phyloP scores from a whole-genome alignment of 805 yeast genomes.

The Ogataea sp. region DNA sequence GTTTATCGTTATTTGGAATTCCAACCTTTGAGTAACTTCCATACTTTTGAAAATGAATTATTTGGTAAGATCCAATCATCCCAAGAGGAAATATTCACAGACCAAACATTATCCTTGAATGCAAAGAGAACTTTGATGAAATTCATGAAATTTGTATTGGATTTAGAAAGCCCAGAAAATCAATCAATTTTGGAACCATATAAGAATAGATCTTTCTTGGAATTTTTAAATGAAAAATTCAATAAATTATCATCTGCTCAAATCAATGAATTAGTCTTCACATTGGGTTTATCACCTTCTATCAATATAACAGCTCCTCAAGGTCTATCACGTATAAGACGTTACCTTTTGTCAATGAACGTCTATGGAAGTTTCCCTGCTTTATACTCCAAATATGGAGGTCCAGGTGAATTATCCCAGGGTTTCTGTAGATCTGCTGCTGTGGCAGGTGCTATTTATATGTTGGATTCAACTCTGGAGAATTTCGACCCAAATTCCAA shows the following conservation, averaged over 20 bases:
- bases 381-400: constrained; percentile 86
- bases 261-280: constrained; percentile 72
- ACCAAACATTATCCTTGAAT: constrained; percentile 63
- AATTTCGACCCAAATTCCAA: constrained; percentile 60
- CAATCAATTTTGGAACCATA: constrained; percentile 39
- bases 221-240: constrained; percentile 58
- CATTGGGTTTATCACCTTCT: constrained; percentile 73
- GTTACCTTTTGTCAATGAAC: constrained; percentile 79
- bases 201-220: constrained; percentile 45
- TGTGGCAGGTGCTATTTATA: constrained; percentile 93
- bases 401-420: constrained; percentile 92
- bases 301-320: constrained; percentile 56
- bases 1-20: constrained; percentile 90
- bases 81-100: constrained; percentile 90
- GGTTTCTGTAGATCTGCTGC: constrained; percentile 98
- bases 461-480: constrained; percentile 58
- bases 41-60: constrained; percentile 87
- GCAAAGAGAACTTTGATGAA: constrained; percentile 85
- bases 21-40: constrained; percentile 81
- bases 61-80: constrained; percentile 82
- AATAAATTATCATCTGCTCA: constrained; percentile 66
- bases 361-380: constrained; percentile 95
- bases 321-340: constrained; percentile 73
- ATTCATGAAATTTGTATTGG: constrained; percentile 79
- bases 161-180: constrained; percentile 51